These are phyloP conservation scores for Monocercomonoides exilis DNA, from an alignment of 78 protist genomes.

Conservation along the genomic window DNA sequence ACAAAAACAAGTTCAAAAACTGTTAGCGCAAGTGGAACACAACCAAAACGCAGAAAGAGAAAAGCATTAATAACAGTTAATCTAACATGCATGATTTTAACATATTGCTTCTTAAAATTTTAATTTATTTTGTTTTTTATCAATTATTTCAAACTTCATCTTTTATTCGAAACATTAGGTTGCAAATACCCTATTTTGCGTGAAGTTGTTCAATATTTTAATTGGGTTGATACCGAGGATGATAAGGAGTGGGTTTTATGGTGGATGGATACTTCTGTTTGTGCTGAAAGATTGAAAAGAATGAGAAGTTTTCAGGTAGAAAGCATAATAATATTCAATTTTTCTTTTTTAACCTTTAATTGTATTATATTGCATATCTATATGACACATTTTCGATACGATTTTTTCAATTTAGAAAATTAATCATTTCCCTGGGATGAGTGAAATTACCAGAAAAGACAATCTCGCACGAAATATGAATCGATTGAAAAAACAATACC, in stretches of 20 bases:
- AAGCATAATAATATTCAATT: not conserved
- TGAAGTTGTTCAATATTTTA: not conserved
- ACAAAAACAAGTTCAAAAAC: too few species aligned
- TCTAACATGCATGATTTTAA: too few species aligned
- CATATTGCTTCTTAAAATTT: too few species aligned
- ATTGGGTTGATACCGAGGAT: not conserved
- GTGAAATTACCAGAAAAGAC: constrained; percentile 45
- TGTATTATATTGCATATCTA: not conserved
- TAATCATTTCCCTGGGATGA: constrained; percentile 49
- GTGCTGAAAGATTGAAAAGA: not conserved
- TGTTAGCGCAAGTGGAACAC: too few species aligned
- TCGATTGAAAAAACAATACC: constrained; percentile 1
- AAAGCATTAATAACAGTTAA: too few species aligned
- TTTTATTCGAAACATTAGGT: too few species aligned
- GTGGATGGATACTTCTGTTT: not conserved
- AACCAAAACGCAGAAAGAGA: too few species aligned
- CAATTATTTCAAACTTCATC: too few species aligned
- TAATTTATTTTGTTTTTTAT: too few species aligned
- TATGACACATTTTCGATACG: not conserved
- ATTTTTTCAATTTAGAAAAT: not conserved
- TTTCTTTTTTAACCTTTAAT: not conserved
- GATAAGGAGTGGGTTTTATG: not conserved
- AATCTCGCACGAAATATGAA: constrained; percentile 39
- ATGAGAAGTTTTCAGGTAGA: not conserved
- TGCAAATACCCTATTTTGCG: not conserved